Evolutionary conservation across 768 basidiomycete genomes (phyloP).

Genomic region (Terana coerulea): DNA sequence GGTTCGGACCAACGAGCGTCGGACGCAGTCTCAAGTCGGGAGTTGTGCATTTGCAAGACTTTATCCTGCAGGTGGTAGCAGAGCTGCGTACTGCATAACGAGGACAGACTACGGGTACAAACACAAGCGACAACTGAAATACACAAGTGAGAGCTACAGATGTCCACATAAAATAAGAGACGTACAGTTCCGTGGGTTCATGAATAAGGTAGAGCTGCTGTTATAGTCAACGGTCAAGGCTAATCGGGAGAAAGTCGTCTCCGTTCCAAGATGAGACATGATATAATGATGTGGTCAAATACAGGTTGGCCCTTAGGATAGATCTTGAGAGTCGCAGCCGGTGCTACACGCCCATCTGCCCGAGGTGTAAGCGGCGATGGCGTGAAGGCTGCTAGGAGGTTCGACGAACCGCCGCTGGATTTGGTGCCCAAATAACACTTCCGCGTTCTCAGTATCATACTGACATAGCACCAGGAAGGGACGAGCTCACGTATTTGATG

Average conservation of each 20-base stretch:
- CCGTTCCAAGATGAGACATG: constrained; percentile 32
- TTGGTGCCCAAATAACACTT: constrained; percentile 19
- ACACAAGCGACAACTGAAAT: not conserved
- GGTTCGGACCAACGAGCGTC: no score
- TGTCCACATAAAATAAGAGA: not conserved
- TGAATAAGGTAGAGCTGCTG: not conserved
- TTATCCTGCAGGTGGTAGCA: no score
- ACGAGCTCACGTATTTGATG: constrained; percentile 19
- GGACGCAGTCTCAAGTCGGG: no score
- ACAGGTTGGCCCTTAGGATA: constrained; percentile 24
- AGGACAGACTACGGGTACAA: not conserved
- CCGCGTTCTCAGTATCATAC: not conserved
- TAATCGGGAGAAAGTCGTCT: constrained; percentile 20
- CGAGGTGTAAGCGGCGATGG: constrained; percentile 12
- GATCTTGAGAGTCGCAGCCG: constrained; percentile 22
- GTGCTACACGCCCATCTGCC: constrained; percentile 9
- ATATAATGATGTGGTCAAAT: constrained; percentile 33
- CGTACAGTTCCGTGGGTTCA: not conserved
- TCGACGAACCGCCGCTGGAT: constrained; percentile 1
- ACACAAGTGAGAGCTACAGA: not conserved
- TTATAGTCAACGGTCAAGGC: not conserved
- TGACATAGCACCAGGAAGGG: not conserved
- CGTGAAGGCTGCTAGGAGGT: constrained; percentile 18
- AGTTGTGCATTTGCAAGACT: no score
- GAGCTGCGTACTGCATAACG: no score